phyloP scores from a whole-genome alignment of 352 stramenopile genomes.

The Phytophthora tubulina region DNA sequence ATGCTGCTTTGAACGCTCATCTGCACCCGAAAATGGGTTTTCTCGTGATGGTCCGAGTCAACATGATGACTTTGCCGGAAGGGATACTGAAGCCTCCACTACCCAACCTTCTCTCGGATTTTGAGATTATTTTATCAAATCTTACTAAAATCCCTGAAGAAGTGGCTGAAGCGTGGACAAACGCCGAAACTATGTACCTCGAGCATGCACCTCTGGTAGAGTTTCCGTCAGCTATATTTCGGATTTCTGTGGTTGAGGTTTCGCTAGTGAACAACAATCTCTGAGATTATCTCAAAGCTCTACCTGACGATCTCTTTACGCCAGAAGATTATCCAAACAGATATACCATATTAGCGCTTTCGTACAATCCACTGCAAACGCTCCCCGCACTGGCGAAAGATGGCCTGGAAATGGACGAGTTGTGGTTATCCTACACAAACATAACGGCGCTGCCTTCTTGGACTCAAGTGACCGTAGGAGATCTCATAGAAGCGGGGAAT shows the following conservation, averaged over 20 bases:
- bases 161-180: conserved; percentile 37
- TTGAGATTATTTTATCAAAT: conserved; percentile 49
- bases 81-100: conserved; percentile 39
- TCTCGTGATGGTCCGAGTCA: conserved; percentile 48
- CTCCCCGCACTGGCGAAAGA: conserved; percentile 3
- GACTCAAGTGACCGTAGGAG: not conserved
- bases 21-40: conserved; percentile 41
- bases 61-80: conserved; percentile 52
- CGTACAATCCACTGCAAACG: conserved; percentile 4
- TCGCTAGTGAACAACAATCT: conserved; percentile 9
- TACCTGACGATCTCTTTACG: conserved; percentile 6
- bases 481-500: not conserved
- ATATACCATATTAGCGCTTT: conserved; percentile 1
- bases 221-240: conserved; percentile 5
- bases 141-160: conserved; percentile 32
- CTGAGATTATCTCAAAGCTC: not conserved
- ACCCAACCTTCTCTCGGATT: conserved; percentile 45
- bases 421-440: conserved; percentile 3
- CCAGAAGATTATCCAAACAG: not conserved
- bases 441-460: conserved; percentile 4
- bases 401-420: not conserved
- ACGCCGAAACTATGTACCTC: conserved; percentile 1
- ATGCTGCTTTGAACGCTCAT: conserved; percentile 41
- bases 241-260: not conserved
- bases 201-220: conserved; percentile 1